phyloP scores from a whole-genome alignment of 768 basidiomycete genomes.

The Rubroboletus satanas region DNA sequence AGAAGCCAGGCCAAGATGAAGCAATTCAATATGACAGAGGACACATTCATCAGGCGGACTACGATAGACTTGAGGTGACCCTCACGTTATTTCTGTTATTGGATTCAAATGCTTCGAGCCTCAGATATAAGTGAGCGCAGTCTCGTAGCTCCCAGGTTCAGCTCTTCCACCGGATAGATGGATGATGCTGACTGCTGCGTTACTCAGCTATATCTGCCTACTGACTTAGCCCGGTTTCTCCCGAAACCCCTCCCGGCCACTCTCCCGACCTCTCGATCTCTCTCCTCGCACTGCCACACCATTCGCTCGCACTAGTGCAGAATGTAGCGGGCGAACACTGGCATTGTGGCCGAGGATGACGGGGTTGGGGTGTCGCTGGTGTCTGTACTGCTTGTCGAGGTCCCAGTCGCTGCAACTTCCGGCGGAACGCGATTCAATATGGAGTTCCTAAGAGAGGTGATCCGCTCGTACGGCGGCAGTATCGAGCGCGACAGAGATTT shows the following conservation, averaged over 20 bases:
- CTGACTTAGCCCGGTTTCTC: no score
- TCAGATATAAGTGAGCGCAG: conserved; percentile 28
- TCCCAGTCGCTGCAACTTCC: conserved; percentile 17
- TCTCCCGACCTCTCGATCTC: no score
- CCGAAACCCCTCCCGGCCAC: no score
- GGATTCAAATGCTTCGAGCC: conserved; percentile 32
- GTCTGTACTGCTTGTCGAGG: conserved; percentile 1
- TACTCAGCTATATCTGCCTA: no score
- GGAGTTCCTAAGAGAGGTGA: conserved; percentile 49
- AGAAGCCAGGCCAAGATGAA: no score
- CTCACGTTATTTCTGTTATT: conserved; percentile 4
- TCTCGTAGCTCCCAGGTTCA: conserved; percentile 28
- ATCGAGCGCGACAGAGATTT: conserved; percentile 52
- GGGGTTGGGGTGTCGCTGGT: conserved; percentile 5
- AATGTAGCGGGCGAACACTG: conserved; percentile 28
- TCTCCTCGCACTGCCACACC: not conserved
- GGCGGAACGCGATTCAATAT: conserved; percentile 40
- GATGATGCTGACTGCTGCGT: no score
- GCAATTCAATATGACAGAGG: no score
- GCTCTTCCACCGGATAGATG: conserved; percentile 11
- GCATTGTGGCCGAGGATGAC: conserved; percentile 15
- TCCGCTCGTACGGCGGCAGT: conserved; percentile 46
- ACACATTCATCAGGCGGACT: no score
- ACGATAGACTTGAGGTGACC: no score
- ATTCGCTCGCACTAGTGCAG: conserved; percentile 28